Conservation (phyloP, 2,329 filamentous ascomycete species). For the Epicoccum nigrum region DNA sequence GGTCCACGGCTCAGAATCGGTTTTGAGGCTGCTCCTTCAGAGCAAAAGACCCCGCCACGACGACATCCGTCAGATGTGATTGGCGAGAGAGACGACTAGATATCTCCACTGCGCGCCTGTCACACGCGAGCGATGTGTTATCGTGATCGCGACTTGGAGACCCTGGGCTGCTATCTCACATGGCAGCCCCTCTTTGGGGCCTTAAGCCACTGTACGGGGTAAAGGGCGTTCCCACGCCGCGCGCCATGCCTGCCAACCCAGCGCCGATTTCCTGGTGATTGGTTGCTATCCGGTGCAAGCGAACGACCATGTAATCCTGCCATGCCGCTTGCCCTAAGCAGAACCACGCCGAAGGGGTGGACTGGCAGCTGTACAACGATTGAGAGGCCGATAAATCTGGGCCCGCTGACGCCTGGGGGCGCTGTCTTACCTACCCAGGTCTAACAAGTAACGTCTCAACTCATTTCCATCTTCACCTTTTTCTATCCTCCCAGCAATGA, state of each 20-base stretch:
- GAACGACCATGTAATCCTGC: constrained; percentile 39
- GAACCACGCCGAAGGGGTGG: constrained; percentile 9
- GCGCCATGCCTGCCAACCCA: constrained; percentile 29
- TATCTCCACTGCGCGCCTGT: constrained; percentile 25
- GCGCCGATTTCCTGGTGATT: constrained; percentile 33
- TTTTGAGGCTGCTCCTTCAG: constrained; percentile 12
- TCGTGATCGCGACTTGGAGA: constrained; percentile 34
- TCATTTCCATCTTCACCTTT: constrained; percentile 11
- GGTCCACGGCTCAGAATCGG: constrained; percentile 16
- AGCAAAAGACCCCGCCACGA: not conserved
- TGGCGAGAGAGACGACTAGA: constrained; percentile 4
- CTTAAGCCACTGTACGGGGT: constrained; percentile 33
- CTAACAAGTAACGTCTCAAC: constrained; percentile 17
- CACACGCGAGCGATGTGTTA: constrained; percentile 31
- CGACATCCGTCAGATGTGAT: constrained; percentile 1
- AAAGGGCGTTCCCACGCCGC: constrained; percentile 28
- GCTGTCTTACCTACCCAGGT: constrained; percentile 33
- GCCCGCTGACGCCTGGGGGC: constrained; percentile 37
- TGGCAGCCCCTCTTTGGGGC: constrained; percentile 35
- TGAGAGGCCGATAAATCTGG: constrained; percentile 34
- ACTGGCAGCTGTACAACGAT: constrained; percentile 37
- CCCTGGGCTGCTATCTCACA: constrained; percentile 39
- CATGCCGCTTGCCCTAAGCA: constrained; percentile 44
- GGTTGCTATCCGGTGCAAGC: constrained; percentile 32
- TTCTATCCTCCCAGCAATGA: constrained; percentile 33